A percentile compares a stretch with the other conserved stretches of the same genome.
Evolutionary conservation across 495 filamentous ascomycete genomes (phyloP).

Genomic region (Glarea lozoyensis): DNA sequence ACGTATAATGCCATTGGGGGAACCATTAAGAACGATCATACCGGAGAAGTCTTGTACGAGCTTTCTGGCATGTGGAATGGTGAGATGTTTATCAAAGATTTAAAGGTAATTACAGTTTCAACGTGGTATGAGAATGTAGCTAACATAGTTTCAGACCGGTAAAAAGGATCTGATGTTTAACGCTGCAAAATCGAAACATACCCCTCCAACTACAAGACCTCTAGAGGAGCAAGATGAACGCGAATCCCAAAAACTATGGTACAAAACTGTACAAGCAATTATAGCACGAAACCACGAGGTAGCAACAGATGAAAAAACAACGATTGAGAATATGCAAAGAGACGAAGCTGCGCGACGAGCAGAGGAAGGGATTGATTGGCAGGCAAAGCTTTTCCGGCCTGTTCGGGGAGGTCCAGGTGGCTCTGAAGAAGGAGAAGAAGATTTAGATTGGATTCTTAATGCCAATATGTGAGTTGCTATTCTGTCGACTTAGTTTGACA

Average conservation of each 20-base stretch:
- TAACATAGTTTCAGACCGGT: constrained; percentile 59
- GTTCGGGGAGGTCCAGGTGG: constrained; percentile 66
- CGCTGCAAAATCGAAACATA: constrained; percentile 65
- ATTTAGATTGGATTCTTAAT: constrained; percentile 91
- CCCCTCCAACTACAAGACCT: constrained; percentile 64
- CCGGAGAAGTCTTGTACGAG: constrained; percentile 79
- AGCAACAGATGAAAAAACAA: constrained; percentile 91
- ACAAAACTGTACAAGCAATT: constrained; percentile 68
- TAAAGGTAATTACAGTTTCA: constrained; percentile 51
- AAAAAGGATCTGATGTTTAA: constrained; percentile 88
- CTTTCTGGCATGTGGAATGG: constrained; percentile 88
- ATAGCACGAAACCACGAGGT: constrained; percentile 75
- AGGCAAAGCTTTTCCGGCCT: constrained; percentile 70
- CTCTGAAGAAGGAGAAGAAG: constrained; percentile 71
- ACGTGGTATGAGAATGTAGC: neutral
- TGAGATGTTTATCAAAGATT: constrained; percentile 83
- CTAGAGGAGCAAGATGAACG: constrained; percentile 81
- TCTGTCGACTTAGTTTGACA: neutral
- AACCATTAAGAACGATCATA: constrained; percentile 81
- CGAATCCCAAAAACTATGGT: constrained; percentile 86
- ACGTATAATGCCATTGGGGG: constrained; percentile 96
- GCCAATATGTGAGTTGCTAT: constrained; percentile 62
- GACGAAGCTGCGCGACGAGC: constrained; percentile 76
- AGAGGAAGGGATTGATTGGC: constrained; percentile 83
- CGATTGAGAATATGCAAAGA: constrained; percentile 86